Percentiles rank a stretch among this genome's conserved stretches.
These are phyloP conservation scores for Pseudoperonospora humuli DNA, from an alignment of 352 stramenopile genomes.

Conservation along the genomic window DNA sequence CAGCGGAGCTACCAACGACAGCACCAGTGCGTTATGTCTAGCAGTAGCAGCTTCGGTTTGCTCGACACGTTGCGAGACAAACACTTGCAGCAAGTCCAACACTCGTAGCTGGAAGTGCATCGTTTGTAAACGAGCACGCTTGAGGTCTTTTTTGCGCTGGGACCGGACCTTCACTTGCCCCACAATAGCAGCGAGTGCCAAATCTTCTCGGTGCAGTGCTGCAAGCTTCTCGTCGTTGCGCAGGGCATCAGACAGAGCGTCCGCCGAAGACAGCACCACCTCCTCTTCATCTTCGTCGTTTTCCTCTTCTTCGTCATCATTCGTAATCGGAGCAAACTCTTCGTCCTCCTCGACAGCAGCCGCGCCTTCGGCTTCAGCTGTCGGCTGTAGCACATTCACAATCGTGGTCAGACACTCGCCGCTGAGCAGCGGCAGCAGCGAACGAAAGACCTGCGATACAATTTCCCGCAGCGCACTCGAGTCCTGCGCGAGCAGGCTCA, in stretches of 20 bases:
- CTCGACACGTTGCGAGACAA: slow-evolving; percentile 31
- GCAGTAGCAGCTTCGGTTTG: slow-evolving; percentile 9
- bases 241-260: slow-evolving; percentile 65
- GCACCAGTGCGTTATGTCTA: slow-evolving; percentile 25
- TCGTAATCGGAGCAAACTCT: slow-evolving; percentile 32
- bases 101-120: slow-evolving; percentile 85
- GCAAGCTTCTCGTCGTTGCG: slow-evolving; percentile 51
- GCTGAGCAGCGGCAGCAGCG: slow-evolving; percentile 59
- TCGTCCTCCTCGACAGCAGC: slow-evolving; percentile 33
- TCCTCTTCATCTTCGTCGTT: slow-evolving; percentile 48
- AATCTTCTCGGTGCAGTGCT: slow-evolving; percentile 65
- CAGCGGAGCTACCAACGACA: slow-evolving; percentile 53
- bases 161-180: slow-evolving; percentile 67
- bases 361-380: slow-evolving; percentile 23
- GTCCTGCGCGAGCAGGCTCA: slow-evolving; percentile 76
- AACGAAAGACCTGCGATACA: slow-evolving; percentile 73
- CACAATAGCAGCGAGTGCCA: slow-evolving; percentile 72
- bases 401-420: slow-evolving; percentile 58
- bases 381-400: slow-evolving; percentile 51
- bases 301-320: slow-evolving; percentile 28
- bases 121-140: slow-evolving; percentile 52
- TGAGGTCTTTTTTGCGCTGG: slow-evolving; percentile 70
- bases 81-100: slow-evolving; percentile 70
- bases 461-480: slow-evolving; percentile 81
- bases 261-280: slow-evolving; percentile 42